These are phyloP conservation scores for Astrothelium subdiscretum DNA, from an alignment of 495 filamentous ascomycete species.

Conservation along the genomic window DNA sequence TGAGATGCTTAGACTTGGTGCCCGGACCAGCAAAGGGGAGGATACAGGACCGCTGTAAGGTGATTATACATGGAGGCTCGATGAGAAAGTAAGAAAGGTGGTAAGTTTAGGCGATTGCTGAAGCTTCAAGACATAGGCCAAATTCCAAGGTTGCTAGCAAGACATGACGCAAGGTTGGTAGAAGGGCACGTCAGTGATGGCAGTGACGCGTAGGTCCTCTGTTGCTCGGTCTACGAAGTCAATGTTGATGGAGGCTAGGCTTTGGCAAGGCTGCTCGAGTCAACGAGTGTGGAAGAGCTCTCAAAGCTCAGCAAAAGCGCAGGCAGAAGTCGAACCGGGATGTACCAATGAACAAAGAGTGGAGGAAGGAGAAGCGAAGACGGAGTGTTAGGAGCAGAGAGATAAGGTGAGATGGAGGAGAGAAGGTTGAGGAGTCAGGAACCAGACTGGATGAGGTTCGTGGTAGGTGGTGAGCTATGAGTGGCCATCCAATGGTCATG, in stretches of 20 bases:
- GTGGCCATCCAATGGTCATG: not conserved
- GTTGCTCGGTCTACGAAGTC: not conserved
- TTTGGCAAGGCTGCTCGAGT: not conserved
- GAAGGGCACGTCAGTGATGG: not conserved
- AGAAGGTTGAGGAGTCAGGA: not conserved
- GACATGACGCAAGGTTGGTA: not conserved
- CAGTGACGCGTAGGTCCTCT: not conserved
- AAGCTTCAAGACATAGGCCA: not conserved
- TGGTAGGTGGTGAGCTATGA: not conserved
- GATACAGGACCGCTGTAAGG: constrained; percentile 34
- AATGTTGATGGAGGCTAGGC: not conserved
- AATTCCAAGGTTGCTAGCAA: not conserved
- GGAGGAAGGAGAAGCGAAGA: not conserved
- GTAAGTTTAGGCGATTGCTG: not conserved
- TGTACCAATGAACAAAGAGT: not conserved
- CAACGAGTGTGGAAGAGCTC: not conserved
- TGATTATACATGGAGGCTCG: constrained; percentile 32
- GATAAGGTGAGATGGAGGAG: constrained; percentile 2
- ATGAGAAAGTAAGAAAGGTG: not conserved
- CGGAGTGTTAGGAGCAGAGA: not conserved
- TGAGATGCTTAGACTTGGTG: not conserved
- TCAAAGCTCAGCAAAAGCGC: not conserved
- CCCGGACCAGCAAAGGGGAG: constrained; percentile 36
- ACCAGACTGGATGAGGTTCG: not conserved
- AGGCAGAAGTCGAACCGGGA: not conserved